phyloP scores from a whole-genome alignment of 768 basidiomycete genomes.

The Hygrocybe coccinea region DNA sequence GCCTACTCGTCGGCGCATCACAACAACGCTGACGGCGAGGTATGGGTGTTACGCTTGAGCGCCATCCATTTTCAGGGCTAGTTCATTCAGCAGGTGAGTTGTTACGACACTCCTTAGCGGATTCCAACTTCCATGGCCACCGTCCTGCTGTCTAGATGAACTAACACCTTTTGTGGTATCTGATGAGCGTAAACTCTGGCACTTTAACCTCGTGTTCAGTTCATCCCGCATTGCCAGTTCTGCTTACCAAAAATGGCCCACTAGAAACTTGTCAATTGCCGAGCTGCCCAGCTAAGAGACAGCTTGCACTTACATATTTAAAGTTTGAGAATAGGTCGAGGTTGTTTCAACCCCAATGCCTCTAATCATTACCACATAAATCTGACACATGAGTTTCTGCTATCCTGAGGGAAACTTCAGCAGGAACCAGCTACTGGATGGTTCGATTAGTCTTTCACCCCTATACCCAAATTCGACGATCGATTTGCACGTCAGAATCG shows the following conservation, averaged over 20 bases:
- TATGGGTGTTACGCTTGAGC: conserved; percentile 84
- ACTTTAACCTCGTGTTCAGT: conserved; percentile 70
- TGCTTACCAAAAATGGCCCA: conserved; percentile 78
- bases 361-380: conserved; percentile 83
- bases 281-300: conserved; percentile 79
- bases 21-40: conserved; percentile 70
- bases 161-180: conserved; percentile 83
- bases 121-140: conserved; percentile 84
- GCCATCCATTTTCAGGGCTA: conserved; percentile 90
- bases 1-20: conserved; percentile 72
- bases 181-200: conserved; percentile 80
- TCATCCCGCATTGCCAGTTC: conserved; percentile 66
- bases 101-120: conserved; percentile 83
- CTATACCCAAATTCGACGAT: conserved; percentile 94
- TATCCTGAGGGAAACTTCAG: conserved; percentile 68
- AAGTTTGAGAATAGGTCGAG: conserved; percentile 81
- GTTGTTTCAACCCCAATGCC: conserved; percentile 85
- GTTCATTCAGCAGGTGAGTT: conserved; percentile 89
- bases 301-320: conserved; percentile 83
- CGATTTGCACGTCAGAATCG: conserved; percentile 96
- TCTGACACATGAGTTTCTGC: conserved; percentile 52
- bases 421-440: conserved; percentile 92
- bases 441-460: conserved; percentile 96
- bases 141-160: too few relatives aligned
- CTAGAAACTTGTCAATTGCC: conserved; percentile 78